A percentile compares a stretch with the other conserved stretches of the same genome.
phyloP scores from a whole-genome alignment of 2,329 filamentous ascomycete genomes.

The Blumeria graminis region DNA sequence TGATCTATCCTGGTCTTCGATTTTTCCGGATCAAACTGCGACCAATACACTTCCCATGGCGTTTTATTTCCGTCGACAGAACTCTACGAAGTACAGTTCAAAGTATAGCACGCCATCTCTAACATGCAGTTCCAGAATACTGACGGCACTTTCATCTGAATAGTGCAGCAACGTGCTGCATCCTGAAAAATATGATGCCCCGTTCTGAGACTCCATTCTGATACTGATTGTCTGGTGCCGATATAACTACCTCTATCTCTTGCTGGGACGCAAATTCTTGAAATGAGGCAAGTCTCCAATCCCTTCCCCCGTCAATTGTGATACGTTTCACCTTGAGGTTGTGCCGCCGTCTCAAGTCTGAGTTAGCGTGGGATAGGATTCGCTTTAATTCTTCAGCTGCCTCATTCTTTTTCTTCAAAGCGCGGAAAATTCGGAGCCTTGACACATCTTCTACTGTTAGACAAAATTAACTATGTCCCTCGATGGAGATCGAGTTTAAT shows the following conservation, averaged over 20 bases:
- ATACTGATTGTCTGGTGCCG: not conserved
- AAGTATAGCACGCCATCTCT: not conserved
- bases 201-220: not conserved
- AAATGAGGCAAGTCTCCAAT: not conserved
- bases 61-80: slow-evolving; percentile 1
- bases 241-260: not conserved
- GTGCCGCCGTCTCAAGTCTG: not conserved
- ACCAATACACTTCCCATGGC: slow-evolving; percentile 1
- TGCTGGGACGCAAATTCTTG: not conserved
- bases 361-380: not conserved
- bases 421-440: not conserved
- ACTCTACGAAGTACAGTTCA: not conserved
- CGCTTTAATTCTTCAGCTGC: not conserved
- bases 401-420: not conserved
- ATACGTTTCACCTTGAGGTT: not conserved
- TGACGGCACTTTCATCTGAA: slow-evolving; percentile 1
- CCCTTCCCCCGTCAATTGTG: not conserved
- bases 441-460: not conserved
- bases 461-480: not conserved
- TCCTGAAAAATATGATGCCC: not conserved
- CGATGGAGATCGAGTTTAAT: not conserved
- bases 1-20: not conserved
- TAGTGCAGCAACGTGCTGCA: not conserved
- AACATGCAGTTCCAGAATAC: slow-evolving; percentile 1
- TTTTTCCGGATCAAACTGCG: not conserved